A percentile compares a stretch with the other conserved stretches of the same genome.
phyloP scores from a whole-genome alignment of 495 filamentous ascomycete genomes.

The Peziza echinospora region DNA sequence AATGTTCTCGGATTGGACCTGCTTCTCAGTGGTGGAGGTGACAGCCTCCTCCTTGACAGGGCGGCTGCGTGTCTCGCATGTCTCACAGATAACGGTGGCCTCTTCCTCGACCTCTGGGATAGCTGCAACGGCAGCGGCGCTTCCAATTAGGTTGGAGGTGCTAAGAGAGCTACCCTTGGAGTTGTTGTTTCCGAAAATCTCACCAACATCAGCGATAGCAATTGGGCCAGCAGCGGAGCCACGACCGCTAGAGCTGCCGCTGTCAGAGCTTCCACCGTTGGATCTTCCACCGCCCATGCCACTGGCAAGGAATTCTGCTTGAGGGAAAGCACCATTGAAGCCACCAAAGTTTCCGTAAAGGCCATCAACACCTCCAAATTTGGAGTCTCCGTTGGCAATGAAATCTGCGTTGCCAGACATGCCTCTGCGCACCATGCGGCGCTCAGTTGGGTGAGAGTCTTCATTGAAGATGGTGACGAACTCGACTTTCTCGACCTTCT shows the following conservation, averaged over 20 bases:
- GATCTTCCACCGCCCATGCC: background rate
- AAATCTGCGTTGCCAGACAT: background rate
- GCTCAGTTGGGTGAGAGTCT: no score
- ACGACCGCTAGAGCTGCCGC: background rate
- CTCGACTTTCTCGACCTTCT: no score
- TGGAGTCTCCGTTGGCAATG: background rate
- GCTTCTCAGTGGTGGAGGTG: background rate
- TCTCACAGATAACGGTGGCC: background rate
- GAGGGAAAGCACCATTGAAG: background rate
- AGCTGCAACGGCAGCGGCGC: background rate
- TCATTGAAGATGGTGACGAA: no score
- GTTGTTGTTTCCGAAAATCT: background rate
- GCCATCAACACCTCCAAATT: background rate
- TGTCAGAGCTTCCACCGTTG: background rate
- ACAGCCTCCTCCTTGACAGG: background rate
- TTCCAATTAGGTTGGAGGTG: background rate
- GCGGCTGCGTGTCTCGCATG: background rate
- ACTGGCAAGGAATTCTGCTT: background rate
- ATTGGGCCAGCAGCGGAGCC: background rate
- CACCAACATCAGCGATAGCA: background rate
- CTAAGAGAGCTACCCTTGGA: background rate
- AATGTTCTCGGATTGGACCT: background rate
- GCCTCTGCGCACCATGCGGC: no score
- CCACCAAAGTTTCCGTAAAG: background rate
- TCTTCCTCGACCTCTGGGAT: background rate